Conservation (phyloP, 805 yeast genomes). For the Nematodospora valgi region DNA sequence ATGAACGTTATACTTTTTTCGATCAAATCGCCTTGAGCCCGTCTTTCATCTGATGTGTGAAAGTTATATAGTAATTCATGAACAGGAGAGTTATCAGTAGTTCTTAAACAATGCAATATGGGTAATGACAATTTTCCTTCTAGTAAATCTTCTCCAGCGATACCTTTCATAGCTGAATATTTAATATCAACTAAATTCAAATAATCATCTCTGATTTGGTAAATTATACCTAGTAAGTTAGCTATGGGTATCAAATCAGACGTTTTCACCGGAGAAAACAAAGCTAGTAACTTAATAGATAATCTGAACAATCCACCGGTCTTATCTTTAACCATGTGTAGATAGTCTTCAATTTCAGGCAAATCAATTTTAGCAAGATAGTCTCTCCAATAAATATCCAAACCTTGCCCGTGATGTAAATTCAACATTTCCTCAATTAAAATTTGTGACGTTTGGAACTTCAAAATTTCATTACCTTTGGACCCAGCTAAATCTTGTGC, state of each 20-base stretch:
- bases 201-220: conserved; percentile 85
- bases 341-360: conserved; percentile 46
- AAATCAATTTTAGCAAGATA: conserved; percentile 15
- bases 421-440: conserved; percentile 73
- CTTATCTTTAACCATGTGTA: conserved; percentile 76
- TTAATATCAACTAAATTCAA: conserved; percentile 57
- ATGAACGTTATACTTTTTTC: conserved; percentile 20
- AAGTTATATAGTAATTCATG: conserved; percentile 18
- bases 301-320: conserved; percentile 88
- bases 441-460: conserved; percentile 34
- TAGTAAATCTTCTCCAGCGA: conserved; percentile 74
- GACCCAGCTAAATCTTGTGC: conserved; percentile 22
- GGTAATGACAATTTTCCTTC: conserved; percentile 92
- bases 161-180: conserved; percentile 61
- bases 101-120: conserved; percentile 52
- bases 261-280: conserved; percentile 4
- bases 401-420: conserved; percentile 86
- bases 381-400: conserved; percentile 89
- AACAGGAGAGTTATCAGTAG: conserved; percentile 17
- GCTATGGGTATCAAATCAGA: conserved; percentile 48
- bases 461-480: conserved; percentile 10
- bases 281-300: conserved; percentile 61
- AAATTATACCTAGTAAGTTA: conserved; percentile 73
- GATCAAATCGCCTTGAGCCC: conserved; percentile 13
- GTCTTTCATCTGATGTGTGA: conserved; percentile 15